Conservation (phyloP, 768 basidiomycete species). For the Termitomyces sp. region DNA sequence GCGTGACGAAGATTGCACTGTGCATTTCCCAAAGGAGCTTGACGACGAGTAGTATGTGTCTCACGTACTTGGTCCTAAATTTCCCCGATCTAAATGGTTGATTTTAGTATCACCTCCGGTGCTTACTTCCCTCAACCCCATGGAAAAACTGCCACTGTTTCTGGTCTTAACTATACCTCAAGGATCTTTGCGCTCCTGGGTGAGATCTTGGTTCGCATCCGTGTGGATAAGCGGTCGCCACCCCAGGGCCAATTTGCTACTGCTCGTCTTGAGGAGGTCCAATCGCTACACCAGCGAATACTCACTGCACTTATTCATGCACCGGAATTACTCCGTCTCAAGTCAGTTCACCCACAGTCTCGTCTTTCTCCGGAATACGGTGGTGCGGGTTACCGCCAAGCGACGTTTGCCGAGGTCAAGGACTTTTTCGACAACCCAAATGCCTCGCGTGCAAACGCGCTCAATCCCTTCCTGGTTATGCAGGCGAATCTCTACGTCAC, state of each 20-base stretch:
- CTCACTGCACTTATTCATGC: conserved; percentile 68
- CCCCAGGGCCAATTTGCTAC: conserved; percentile 84
- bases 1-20: conserved; percentile 86
- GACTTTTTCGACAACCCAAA: conserved; percentile 92
- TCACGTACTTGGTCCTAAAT: conserved; percentile 19
- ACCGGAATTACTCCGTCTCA: conserved; percentile 71
- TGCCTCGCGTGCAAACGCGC: conserved; percentile 76
- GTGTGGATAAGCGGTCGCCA: conserved; percentile 82
- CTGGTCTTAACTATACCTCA: conserved; percentile 83
- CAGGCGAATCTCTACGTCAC: conserved; percentile 92
- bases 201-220: conserved; percentile 81
- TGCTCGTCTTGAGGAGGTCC: conserved; percentile 78
- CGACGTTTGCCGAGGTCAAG: conserved; percentile 83
- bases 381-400: conserved; percentile 70
- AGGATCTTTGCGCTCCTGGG: conserved; percentile 82
- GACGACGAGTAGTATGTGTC: conserved; percentile 82
- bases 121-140: conserved; percentile 85
- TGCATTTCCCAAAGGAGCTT: conserved; percentile 82
- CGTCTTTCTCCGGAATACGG: conserved; percentile 55
- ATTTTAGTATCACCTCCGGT: conserved; percentile 71
- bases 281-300: conserved; percentile 73
- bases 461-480: conserved; percentile 88
- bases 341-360: conserved; percentile 43
- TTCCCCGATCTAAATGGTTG: conserved; percentile 15
- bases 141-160: conserved; percentile 78